Evolutionary conservation across 768 basidiomycete genomes (phyloP).

Genomic region (Tulasnella sp.): DNA sequence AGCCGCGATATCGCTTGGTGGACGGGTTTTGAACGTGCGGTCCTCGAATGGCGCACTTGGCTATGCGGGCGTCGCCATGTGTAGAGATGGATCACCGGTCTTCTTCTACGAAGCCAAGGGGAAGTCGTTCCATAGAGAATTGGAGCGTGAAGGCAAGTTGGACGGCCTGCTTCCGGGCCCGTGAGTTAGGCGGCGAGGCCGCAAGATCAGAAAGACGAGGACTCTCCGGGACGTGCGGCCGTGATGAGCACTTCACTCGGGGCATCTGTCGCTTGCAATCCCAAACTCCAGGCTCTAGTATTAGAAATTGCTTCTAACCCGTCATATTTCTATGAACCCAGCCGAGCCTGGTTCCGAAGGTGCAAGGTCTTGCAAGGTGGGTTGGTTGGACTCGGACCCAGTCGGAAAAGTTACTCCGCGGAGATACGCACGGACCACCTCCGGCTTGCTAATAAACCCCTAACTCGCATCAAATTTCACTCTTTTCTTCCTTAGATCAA

Average conservation of each 20-base stretch:
- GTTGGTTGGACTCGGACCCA: background rate
- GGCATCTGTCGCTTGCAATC: background rate
- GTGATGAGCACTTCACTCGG: background rate
- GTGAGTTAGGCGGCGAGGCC: background rate
- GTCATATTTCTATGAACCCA: background rate
- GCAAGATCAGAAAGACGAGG: background rate
- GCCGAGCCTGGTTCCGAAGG: background rate
- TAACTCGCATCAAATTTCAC: background rate
- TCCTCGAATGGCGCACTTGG: background rate
- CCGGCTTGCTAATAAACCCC: background rate
- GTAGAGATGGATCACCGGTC: background rate
- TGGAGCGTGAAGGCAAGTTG: background rate
- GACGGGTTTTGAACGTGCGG: too few relatives aligned
- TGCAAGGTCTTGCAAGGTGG: background rate
- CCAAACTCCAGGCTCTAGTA: background rate
- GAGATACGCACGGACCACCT: slow-evolving; percentile 9
- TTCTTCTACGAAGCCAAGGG: background rate
- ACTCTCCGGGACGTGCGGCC: background rate
- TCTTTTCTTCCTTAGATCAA: background rate
- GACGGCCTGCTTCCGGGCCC: background rate
- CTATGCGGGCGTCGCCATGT: background rate
- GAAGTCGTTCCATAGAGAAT: background rate
- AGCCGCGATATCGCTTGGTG: background rate
- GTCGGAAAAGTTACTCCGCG: background rate
- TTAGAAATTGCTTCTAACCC: background rate